These are phyloP conservation scores for Sodiomyces alkalinus DNA, from an alignment of 2,329 filamentous ascomycete species.

Conservation along the genomic window DNA sequence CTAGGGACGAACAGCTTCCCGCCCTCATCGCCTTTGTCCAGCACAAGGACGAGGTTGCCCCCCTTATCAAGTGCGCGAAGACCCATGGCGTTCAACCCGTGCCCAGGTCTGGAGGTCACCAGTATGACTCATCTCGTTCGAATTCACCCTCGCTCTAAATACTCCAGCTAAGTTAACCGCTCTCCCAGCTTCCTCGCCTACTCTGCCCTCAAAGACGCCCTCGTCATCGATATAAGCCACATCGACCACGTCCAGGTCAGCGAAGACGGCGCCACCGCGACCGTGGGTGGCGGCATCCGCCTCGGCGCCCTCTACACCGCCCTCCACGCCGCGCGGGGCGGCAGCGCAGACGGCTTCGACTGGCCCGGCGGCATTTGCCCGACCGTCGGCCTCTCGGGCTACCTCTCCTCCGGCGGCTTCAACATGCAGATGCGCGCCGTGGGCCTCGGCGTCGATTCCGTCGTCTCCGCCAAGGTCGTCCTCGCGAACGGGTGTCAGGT, in stretches of 20 bases:
- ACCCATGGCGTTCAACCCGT: too few relatives aligned
- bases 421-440: too few relatives aligned
- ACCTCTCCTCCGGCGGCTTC: conserved; percentile 2
- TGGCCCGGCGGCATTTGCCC: conserved; percentile 10
- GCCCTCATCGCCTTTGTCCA: too few relatives aligned
- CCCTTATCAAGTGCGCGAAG: too few relatives aligned
- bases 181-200: conserved; percentile 6
- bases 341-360: conserved; percentile 3
- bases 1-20: too few relatives aligned
- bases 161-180: conserved; percentile 13
- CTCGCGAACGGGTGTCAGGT: conserved; percentile 12
- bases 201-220: conserved; percentile 5
- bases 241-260: conserved; percentile 7
- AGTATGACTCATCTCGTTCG: too few relatives aligned
- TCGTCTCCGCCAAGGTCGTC: conserved; percentile 15
- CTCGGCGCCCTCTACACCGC: conserved; percentile 8
- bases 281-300: conserved; percentile 8
- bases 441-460: too few relatives aligned
- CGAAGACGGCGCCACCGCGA: conserved; percentile 3
- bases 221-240: conserved; percentile 9
- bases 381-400: conserved; percentile 11
- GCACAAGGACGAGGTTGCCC: too few relatives aligned
- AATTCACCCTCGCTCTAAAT: too few relatives aligned
- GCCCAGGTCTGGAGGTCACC: too few relatives aligned
- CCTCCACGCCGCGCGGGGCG: too few relatives aligned